Evolutionary conservation across 352 stramenopile genomes (phyloP).

Genomic region (Globisporangium viniferum): DNA sequence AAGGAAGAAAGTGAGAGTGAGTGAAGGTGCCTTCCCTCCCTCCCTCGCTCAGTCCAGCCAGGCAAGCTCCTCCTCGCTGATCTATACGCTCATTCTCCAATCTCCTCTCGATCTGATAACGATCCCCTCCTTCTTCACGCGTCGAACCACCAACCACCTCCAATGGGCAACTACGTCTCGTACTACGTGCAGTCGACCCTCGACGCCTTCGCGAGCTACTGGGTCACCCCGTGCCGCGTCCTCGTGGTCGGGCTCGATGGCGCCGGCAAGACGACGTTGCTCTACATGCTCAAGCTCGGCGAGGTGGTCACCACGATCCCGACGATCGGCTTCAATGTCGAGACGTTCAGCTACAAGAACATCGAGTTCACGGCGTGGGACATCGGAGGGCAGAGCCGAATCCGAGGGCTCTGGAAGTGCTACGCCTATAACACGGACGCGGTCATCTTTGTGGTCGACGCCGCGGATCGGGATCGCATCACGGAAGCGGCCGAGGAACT

Average conservation of each 20-base stretch:
- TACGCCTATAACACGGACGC: conserved; percentile 65
- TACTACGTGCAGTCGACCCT: conserved; percentile 28
- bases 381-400: conserved; percentile 66
- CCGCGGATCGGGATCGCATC: conserved; percentile 42
- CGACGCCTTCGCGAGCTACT: conserved; percentile 29
- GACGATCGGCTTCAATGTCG: conserved; percentile 83
- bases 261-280: conserved; percentile 94
- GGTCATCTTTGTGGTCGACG: conserved; percentile 87
- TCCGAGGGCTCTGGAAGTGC: conserved; percentile 67
- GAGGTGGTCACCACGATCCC: conserved; percentile 64
- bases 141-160: not conserved
- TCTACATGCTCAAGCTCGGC: conserved; percentile 83
- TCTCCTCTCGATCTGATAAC: too few species aligned
- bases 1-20: too few species aligned
- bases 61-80: too few species aligned
- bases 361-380: conserved; percentile 83
- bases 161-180: conserved; percentile 34
- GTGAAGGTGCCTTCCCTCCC: too few species aligned
- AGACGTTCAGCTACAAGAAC: conserved; percentile 67
- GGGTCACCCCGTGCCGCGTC: conserved; percentile 35
- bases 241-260: conserved; percentile 92
- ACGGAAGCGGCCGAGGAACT: conserved; percentile 40
- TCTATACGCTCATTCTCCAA: too few species aligned
- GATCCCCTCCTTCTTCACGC: too few species aligned
- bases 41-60: too few species aligned